Evolutionary conservation across 768 basidiomycete genomes (phyloP), one percentile per base, ranked within the genome.

Genomic region (Calocera cornea): DNA sequence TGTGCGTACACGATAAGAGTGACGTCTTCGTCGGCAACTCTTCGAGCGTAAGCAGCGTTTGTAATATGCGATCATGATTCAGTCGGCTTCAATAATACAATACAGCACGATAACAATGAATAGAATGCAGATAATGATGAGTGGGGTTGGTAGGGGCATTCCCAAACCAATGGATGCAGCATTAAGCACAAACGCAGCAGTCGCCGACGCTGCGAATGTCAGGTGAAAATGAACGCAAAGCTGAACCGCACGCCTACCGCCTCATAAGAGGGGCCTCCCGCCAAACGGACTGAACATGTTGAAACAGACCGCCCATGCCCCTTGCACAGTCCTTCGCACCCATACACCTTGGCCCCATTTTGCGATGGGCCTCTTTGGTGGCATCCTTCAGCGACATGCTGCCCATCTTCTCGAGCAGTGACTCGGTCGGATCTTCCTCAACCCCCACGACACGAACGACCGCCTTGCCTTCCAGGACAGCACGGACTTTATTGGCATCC

Each of bases 401-500:
- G 54, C 54, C 31, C 54, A 60, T 29, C 31, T 60, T 60, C 27
- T 60, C 54, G 19, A 60, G 14, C 2, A 60, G 54, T 8, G 54
- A 60, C 7, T 49, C 44, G 49, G 33, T 24, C n/a, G 47, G 49
- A 16, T 34, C 27, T 41, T 65, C 64, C 38, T 72, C 72, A 40
- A 92, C 80, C 75, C 92, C 89, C 71, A 93, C 90, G 65, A 92
- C 84, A 49, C 82, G 79, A 69, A 92, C 79, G 36, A 91, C 88
- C 1, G 91, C 91, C 71, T 84, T 87, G 63, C 92, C 92, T 69
- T 92, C 90, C 72, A 93, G 78, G 60, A 94, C 88, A 72, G 82
- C 84, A 72, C 87, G 79, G 1, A 93, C 88, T 77, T 92, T 93
- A 66, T 92, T 89, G 68, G 85, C 81, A 73, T 92, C 89, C 83